Evolutionary conservation across 2,329 filamentous ascomycete species (phyloP).

Genomic region (Biscogniauxia sp.): DNA sequence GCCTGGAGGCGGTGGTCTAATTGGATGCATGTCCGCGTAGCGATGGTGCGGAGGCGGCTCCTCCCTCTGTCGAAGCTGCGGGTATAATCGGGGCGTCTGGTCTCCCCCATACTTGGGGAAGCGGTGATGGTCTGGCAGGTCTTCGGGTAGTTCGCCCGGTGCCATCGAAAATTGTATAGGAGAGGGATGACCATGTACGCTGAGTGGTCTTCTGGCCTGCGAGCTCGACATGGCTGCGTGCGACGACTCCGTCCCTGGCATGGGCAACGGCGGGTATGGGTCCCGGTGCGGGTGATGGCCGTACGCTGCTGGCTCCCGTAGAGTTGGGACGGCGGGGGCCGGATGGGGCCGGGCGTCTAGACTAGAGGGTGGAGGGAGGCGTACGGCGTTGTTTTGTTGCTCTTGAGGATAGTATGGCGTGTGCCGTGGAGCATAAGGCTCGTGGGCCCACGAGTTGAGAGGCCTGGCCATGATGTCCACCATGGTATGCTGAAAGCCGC

Average conservation of each 20-base stretch:
- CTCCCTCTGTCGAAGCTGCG: slow-evolving; percentile 14
- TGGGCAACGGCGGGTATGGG: slow-evolving; percentile 21
- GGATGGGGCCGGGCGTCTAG: slow-evolving; percentile 21
- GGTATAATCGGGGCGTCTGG: slow-evolving; percentile 12
- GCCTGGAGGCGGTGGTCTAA: slow-evolving; percentile 15
- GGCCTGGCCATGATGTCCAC: slow-evolving; percentile 32
- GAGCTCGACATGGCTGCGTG: slow-evolving; percentile 14
- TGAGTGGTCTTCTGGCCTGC: slow-evolving; percentile 16
- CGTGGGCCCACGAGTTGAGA: slow-evolving; percentile 28
- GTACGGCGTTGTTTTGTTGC: slow-evolving; percentile 22
- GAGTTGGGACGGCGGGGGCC: slow-evolving; percentile 17
- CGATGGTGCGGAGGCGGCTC: slow-evolving; percentile 15
- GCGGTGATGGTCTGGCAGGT: slow-evolving; percentile 19
- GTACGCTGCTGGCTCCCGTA: slow-evolving; percentile 20
- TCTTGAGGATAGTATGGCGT: slow-evolving; percentile 26
- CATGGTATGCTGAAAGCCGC: slow-evolving; percentile 28
- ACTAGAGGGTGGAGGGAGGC: slow-evolving; percentile 29
- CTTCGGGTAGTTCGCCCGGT: slow-evolving; percentile 21
- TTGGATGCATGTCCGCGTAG: slow-evolving; percentile 17
- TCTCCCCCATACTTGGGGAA: slow-evolving; percentile 19
- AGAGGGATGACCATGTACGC: slow-evolving; percentile 17
- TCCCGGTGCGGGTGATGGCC: slow-evolving; percentile 20
- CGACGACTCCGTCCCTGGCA: slow-evolving; percentile 12
- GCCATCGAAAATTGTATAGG: slow-evolving; percentile 19
- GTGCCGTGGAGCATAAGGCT: slow-evolving; percentile 28